These are phyloP conservation scores for Sporothrix phasma DNA, from an alignment of 2,329 filamentous ascomycete species.

Conservation along the genomic window DNA sequence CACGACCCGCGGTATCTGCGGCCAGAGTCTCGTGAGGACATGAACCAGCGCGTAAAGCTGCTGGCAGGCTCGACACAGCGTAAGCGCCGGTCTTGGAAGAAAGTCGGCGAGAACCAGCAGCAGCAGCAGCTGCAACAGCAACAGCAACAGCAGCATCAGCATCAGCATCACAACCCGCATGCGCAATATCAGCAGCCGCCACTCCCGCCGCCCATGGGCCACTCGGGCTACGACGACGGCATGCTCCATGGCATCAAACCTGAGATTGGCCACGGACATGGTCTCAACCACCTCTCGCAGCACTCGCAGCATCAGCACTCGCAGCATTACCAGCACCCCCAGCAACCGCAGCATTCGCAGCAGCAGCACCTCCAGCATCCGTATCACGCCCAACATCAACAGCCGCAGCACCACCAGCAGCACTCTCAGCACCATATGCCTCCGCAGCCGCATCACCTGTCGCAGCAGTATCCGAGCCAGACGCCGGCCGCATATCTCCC, in stretches of 20 bases:
- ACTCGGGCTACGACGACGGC: constrained; percentile 7
- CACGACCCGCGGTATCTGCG: constrained; percentile 50
- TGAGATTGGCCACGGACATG: constrained; percentile 8
- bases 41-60: constrained; percentile 39
- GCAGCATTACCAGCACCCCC: not conserved
- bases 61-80: constrained; percentile 33
- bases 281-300: constrained; percentile 10
- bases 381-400: not conserved
- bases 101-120: not conserved
- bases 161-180: not conserved
- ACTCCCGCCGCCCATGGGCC: not conserved
- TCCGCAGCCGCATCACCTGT: not conserved
- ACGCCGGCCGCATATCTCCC: constrained; percentile 11
- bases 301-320: constrained; percentile 9
- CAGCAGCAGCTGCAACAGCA: constrained; percentile 2
- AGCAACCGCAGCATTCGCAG: constrained; percentile 1
- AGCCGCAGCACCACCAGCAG: constrained; percentile 8
- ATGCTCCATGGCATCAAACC: constrained; percentile 12
- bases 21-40: constrained; percentile 41
- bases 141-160: not conserved
- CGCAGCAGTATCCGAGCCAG: constrained; percentile 11
- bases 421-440: constrained; percentile 8
- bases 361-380: constrained; percentile 5
- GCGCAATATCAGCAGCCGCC: constrained; percentile 1
- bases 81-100: constrained; percentile 17